Evolutionary conservation across 352 stramenopile genomes (phyloP).

Genomic region (Aphanomyces euteiches): DNA sequence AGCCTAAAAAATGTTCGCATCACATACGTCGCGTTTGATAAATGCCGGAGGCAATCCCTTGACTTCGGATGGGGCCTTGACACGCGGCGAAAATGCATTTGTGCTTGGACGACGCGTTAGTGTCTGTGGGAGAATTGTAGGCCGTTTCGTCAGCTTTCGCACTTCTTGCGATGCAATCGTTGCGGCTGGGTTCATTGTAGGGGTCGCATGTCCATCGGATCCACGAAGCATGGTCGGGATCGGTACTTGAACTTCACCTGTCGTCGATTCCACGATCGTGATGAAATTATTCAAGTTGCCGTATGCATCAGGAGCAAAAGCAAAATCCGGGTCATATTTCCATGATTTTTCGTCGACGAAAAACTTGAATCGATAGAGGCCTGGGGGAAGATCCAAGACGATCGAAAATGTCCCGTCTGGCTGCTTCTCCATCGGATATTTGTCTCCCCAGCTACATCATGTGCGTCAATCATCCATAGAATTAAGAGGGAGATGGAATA

Average conservation of each 20-base stretch:
- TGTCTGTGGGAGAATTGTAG: constrained; percentile 25
- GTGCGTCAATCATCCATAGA: neutral
- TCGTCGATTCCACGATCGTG: constrained; percentile 39
- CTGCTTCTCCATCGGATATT: constrained; percentile 54
- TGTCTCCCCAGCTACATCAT: constrained; percentile 61
- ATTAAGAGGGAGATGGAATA: neutral
- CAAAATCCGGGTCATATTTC: constrained; percentile 80
- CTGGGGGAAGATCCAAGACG: constrained; percentile 59
- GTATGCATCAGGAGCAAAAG: constrained; percentile 77
- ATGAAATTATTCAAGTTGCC: constrained; percentile 88
- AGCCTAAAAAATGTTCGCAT: too few relatives aligned
- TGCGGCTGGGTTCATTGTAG: constrained; percentile 68
- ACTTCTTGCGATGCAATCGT: constrained; percentile 62
- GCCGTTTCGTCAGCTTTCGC: constrained; percentile 41
- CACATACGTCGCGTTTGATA: constrained; percentile 4
- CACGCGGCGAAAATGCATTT: neutral
- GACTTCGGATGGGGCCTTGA: neutral
- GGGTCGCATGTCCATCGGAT: constrained; percentile 44
- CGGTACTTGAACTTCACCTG: constrained; percentile 48
- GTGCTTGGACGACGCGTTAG: constrained; percentile 31
- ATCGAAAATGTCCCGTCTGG: constrained; percentile 34
- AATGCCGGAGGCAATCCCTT: neutral
- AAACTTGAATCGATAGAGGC: constrained; percentile 76
- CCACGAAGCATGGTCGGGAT: constrained; percentile 65
- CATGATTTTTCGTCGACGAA: constrained; percentile 64